A percentile compares a stretch with the other conserved stretches of the same genome.
Conservation (phyloP, 805 yeast species). For the Pichia scutulata region DNA sequence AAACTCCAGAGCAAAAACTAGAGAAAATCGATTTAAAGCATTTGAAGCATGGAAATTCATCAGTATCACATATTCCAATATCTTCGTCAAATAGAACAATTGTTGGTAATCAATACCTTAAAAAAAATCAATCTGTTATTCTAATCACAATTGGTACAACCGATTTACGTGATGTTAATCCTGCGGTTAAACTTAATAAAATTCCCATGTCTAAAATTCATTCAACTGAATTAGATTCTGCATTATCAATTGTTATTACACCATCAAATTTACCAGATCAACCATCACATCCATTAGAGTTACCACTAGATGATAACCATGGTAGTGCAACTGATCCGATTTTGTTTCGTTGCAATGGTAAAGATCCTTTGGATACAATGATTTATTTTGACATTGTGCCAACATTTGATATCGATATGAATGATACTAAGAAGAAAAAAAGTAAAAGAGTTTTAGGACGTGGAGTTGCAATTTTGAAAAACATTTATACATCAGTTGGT, state of each 20-base stretch:
- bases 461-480: conserved; percentile 67
- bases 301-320: conserved; percentile 76
- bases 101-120: conserved; percentile 75
- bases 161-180: conserved; percentile 52
- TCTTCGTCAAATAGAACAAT: conserved; percentile 40
- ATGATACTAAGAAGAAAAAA: conserved; percentile 9
- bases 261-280: conserved; percentile 38
- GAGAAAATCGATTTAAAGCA: conserved; percentile 12
- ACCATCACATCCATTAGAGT: conserved; percentile 53
- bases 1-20: conserved; percentile 5
- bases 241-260: conserved; percentile 65
- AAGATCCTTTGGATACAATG: conserved; percentile 42
- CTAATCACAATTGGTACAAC: conserved; percentile 82
- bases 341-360: conserved; percentile 50
- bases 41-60: neutral
- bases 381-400: conserved; percentile 84
- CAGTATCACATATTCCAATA: conserved; percentile 9
- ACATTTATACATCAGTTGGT: conserved; percentile 62
- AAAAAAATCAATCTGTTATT: conserved; percentile 57
- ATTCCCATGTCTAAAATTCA: conserved; percentile 72
- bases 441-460: conserved; percentile 57
- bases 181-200: conserved; percentile 60
- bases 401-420: conserved; percentile 48
- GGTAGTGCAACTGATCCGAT: conserved; percentile 68
- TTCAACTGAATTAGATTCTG: conserved; percentile 82